Conservation (phyloP, 495 filamentous ascomycete species). For the Hyphodiscus hymeniophilus region DNA sequence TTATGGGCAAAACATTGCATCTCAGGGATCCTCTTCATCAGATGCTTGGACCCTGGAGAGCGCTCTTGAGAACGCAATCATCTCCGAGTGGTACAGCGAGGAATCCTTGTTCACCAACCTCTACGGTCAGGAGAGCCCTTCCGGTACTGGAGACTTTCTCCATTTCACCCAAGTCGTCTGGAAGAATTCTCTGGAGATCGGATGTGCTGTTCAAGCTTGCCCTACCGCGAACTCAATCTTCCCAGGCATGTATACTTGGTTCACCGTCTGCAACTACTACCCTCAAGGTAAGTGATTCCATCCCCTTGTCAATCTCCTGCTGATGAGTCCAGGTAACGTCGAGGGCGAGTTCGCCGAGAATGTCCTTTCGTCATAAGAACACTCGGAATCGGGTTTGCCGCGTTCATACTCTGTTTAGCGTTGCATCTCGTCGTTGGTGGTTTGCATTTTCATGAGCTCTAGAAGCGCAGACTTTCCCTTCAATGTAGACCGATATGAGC, state of each 20-base stretch:
- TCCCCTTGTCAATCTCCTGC: background rate
- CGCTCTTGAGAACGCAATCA: slow-evolving; percentile 56
- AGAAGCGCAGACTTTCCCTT: slow-evolving; percentile 9
- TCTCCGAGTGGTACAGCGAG: slow-evolving; percentile 77
- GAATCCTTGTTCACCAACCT: slow-evolving; percentile 33
- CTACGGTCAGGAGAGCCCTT: slow-evolving; percentile 34
- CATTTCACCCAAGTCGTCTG: slow-evolving; percentile 92
- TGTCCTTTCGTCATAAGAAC: slow-evolving; percentile 9
- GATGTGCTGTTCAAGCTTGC: slow-evolving; percentile 59
- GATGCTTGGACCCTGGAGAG: slow-evolving; percentile 18
- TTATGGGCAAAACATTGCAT: slow-evolving; percentile 83
- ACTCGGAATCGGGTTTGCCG: slow-evolving; percentile 3
- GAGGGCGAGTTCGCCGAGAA: slow-evolving; percentile 10
- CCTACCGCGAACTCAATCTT: slow-evolving; percentile 38
- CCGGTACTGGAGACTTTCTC: slow-evolving; percentile 62
- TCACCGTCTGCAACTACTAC: slow-evolving; percentile 84
- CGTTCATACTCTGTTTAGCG: background rate
- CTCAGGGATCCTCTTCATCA: slow-evolving; percentile 28
- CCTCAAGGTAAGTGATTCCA: slow-evolving; percentile 40
- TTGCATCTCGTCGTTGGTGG: background rate
- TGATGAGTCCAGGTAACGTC: slow-evolving; percentile 11
- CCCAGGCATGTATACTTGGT: slow-evolving; percentile 30
- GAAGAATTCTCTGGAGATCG: slow-evolving; percentile 60
- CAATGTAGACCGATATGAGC: slow-evolving; percentile 19
- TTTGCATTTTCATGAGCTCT: slow-evolving; percentile 1